These are phyloP conservation scores for Paecilomyces dactylethromorphus DNA, from an alignment of 2,329 filamentous ascomycete species.

Conservation along the genomic window DNA sequence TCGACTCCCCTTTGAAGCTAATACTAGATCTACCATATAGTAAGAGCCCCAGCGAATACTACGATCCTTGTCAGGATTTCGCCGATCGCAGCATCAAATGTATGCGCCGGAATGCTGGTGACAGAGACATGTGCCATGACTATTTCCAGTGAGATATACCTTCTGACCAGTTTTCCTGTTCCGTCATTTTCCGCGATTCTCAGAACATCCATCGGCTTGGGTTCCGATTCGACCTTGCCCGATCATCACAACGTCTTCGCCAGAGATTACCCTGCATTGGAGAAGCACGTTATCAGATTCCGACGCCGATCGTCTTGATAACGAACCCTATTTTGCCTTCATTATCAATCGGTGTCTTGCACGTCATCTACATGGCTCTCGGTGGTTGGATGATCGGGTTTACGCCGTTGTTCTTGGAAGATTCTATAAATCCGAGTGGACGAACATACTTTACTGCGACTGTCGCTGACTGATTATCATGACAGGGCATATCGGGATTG, in stretches of 20 bases:
- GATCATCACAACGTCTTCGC: neutral
- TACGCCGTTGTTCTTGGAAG: neutral
- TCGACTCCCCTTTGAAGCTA: slow-evolving; percentile 3
- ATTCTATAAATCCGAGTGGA: neutral
- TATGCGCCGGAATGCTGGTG: slow-evolving; percentile 78
- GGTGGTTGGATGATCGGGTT: neutral
- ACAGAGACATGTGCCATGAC: slow-evolving; percentile 83
- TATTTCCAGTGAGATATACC: slow-evolving; percentile 75
- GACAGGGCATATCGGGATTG: slow-evolving; percentile 83
- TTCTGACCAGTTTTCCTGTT: neutral
- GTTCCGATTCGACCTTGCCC: neutral
- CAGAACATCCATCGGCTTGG: neutral
- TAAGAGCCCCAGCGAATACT: slow-evolving; percentile 83
- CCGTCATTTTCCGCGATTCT: neutral
- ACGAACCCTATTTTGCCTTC: slow-evolving; percentile 3
- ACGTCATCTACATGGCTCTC: neutral
- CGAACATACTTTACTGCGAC: neutral
- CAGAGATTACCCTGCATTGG: neutral
- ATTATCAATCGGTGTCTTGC: slow-evolving; percentile 2
- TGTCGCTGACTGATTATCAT: neutral
- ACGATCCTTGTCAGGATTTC: slow-evolving; percentile 92
- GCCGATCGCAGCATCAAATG: slow-evolving; percentile 80
- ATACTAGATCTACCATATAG: slow-evolving; percentile 39
- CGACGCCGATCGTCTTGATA: neutral
- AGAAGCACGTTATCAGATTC: neutral